These are phyloP conservation scores for Penicillium pancosmium DNA, from an alignment of 495 filamentous ascomycete genomes.

Conservation along the genomic window DNA sequence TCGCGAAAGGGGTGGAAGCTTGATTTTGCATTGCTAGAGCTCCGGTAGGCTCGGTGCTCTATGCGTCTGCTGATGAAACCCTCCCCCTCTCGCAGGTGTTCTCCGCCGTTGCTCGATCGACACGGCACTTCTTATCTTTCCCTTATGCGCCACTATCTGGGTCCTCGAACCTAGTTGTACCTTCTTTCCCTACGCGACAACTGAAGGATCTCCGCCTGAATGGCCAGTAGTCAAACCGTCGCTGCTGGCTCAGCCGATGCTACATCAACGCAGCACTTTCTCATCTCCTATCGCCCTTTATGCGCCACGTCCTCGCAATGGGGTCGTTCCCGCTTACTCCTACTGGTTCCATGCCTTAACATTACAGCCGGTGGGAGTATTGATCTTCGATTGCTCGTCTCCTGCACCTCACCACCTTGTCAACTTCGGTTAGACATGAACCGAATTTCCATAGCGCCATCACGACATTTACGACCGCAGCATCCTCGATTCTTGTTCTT, in stretches of 20 bases:
- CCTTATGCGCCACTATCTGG: constrained; percentile 14
- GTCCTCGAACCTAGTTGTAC: neutral
- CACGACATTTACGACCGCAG: constrained; percentile 3
- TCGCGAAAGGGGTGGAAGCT: constrained; percentile 6
- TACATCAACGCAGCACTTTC: neutral
- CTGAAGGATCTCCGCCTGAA: constrained; percentile 9
- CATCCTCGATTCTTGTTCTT: neutral
- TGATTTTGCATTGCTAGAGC: constrained; percentile 5
- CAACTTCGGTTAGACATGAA: neutral
- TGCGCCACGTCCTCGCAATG: constrained; percentile 3
- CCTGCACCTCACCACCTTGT: neutral
- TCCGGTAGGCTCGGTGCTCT: neutral
- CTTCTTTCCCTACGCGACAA: constrained; percentile 23
- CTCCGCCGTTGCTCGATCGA: neutral
- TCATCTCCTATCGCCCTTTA: constrained; percentile 1
- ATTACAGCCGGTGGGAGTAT: neutral
- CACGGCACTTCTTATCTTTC: constrained; percentile 1
- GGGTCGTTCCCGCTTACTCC: neutral
- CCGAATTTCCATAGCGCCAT: constrained; percentile 5
- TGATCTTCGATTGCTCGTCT: neutral
- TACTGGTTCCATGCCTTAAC: neutral
- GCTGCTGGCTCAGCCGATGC: constrained; percentile 12
- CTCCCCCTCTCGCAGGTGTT: constrained; percentile 5
- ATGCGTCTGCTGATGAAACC: constrained; percentile 12
- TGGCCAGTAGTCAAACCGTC: constrained; percentile 7